A percentile compares a stretch with the other conserved stretches of the same genome.
phyloP scores from a whole-genome alignment of 2,329 filamentous ascomycete species.

The Pseudogymnoascus sp. region DNA sequence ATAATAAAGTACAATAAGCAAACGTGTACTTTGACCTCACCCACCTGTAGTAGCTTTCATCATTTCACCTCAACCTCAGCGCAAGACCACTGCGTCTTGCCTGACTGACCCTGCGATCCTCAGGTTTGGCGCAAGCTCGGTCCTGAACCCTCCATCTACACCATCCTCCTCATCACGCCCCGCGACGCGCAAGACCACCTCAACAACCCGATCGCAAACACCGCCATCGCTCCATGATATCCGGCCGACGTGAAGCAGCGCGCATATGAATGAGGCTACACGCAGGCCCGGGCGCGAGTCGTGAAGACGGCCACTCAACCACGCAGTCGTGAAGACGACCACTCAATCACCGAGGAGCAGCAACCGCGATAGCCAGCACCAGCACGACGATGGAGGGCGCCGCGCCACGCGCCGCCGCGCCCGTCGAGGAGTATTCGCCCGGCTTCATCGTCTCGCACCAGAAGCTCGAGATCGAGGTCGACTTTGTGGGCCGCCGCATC shows the following conservation, averaged over 20 bases:
- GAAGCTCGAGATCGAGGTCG: conserved; percentile 80
- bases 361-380: conserved; percentile 1
- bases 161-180: not conserved
- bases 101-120: conserved; percentile 5
- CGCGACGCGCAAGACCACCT: conserved; percentile 4
- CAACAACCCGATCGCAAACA: conserved; percentile 1
- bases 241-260: not conserved
- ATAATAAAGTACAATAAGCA: conserved; percentile 3
- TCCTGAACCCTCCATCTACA: conserved; percentile 1
- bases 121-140: conserved; percentile 6
- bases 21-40: not conserved
- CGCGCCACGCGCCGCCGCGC: conserved; percentile 4
- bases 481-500: conserved; percentile 68
- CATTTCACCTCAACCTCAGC: not conserved
- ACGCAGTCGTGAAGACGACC: conserved; percentile 2
- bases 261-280: conserved; percentile 6
- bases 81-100: not conserved
- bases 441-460: conserved; percentile 62
- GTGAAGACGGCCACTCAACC: conserved; percentile 4
- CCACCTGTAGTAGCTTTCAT: not conserved
- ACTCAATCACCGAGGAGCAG: not conserved
- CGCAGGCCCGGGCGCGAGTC: conserved; percentile 1
- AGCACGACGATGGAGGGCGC: not conserved
- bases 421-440: conserved; percentile 7
- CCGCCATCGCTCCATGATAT: not conserved